Conservation (phyloP, 2,329 filamentous ascomycete species). For the Exophiala sp. region DNA sequence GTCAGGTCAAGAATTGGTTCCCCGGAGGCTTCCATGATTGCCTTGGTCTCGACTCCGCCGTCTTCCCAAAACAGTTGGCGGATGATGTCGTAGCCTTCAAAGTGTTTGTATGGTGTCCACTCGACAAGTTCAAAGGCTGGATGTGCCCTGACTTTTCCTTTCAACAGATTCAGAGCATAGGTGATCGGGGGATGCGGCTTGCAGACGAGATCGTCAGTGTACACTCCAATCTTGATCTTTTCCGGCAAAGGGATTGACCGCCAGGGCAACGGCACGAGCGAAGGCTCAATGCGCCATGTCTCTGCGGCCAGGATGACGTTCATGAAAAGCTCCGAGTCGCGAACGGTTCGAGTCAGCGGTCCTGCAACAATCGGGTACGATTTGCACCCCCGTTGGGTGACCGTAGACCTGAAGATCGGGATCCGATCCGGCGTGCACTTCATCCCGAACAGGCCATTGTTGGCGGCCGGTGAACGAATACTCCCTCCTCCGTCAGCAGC, state of each 20-base stretch:
- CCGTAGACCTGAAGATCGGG: constrained; percentile 9
- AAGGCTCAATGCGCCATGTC: constrained; percentile 52
- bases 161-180: constrained; percentile 33
- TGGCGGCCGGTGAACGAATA: constrained; percentile 47
- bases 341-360: constrained; percentile 49
- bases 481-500: constrained; percentile 47
- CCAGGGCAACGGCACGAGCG: constrained; percentile 52
- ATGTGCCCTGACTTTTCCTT: constrained; percentile 30
- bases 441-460: constrained; percentile 45
- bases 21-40: constrained; percentile 32
- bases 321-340: constrained; percentile 42
- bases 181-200: constrained; percentile 51
- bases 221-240: constrained; percentile 46
- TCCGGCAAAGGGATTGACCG: constrained; percentile 37
- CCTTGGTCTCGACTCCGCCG: constrained; percentile 33
- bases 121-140: constrained; percentile 46
- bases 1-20: constrained; percentile 31
- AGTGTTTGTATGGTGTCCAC: constrained; percentile 31
- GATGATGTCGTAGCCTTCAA: constrained; percentile 30
- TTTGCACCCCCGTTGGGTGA: constrained; percentile 4
- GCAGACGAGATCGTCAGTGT: constrained; percentile 50
- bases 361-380: constrained; percentile 47
- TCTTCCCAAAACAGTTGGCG: constrained; percentile 53
- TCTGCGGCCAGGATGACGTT: constrained; percentile 38
- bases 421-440: constrained; percentile 31